These are phyloP conservation scores for Eutypa lata DNA, from an alignment of 2,329 filamentous ascomycete species.

Conservation along the genomic window DNA sequence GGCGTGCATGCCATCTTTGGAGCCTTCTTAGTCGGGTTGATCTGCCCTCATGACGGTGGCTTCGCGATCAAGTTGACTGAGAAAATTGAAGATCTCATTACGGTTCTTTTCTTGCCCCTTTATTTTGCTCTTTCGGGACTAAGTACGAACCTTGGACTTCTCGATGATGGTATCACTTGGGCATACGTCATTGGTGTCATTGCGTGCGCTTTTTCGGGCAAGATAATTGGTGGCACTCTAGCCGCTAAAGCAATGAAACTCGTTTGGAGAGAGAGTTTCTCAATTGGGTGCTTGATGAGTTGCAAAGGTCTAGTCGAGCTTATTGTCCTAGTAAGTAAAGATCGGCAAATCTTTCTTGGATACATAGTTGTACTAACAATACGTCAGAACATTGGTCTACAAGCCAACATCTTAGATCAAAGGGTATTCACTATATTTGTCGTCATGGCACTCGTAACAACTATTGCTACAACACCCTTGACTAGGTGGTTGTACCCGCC, in stretches of 20 bases:
- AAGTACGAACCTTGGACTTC: constrained; percentile 80
- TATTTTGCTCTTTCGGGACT: constrained; percentile 93
- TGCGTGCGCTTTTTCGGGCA: constrained; percentile 76
- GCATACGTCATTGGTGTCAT: constrained; percentile 85
- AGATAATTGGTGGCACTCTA: constrained; percentile 77
- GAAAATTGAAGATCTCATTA: constrained; percentile 90
- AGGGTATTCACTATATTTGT: constrained; percentile 78
- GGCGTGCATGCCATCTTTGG: constrained; percentile 95
- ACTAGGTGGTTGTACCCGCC: constrained; percentile 66
- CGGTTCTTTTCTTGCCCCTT: constrained; percentile 78
- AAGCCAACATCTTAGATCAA: constrained; percentile 67
- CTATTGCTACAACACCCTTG: constrained; percentile 69
- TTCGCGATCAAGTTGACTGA: constrained; percentile 90
- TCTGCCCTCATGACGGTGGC: constrained; percentile 84
- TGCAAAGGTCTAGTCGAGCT: constrained; percentile 94
- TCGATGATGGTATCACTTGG: constrained; percentile 82
- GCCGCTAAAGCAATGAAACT: constrained; percentile 74
- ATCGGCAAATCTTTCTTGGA: constrained; percentile 7
- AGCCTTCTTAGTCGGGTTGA: constrained; percentile 83
- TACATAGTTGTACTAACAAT: constrained; percentile 8
- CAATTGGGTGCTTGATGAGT: constrained; percentile 90
- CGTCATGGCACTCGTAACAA: constrained; percentile 77
- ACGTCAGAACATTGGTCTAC: constrained; percentile 62
- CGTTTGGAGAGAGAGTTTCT: constrained; percentile 85
- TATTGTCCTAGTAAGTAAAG: constrained; percentile 74